These are phyloP conservation scores for Penicillium sp. DNA, from an alignment of 2,329 filamentous ascomycete species.

Conservation along the genomic window DNA sequence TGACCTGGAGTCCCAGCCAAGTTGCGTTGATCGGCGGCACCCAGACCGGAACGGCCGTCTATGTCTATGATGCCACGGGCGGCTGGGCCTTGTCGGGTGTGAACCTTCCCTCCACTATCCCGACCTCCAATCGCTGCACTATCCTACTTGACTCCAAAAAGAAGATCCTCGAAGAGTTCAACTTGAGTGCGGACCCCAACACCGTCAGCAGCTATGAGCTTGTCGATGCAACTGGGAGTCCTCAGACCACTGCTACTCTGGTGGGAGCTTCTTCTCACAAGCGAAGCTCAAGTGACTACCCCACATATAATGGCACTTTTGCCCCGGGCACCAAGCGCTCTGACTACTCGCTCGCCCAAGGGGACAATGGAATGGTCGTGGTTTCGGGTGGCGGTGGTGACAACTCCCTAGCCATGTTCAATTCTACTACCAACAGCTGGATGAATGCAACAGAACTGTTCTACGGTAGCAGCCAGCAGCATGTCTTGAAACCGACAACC, in stretches of 20 bases:
- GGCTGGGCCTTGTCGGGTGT: constrained; percentile 68
- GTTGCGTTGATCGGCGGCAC: constrained; percentile 74
- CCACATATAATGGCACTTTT: constrained; percentile 70
- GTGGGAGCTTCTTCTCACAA: constrained; percentile 42
- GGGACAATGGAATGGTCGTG: constrained; percentile 63
- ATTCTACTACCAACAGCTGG: constrained; percentile 74
- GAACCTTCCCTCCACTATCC: constrained; percentile 59
- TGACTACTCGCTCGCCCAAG: constrained; percentile 71
- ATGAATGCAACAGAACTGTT: constrained; percentile 67
- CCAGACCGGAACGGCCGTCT: constrained; percentile 63
- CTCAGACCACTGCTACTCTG: constrained; percentile 50
- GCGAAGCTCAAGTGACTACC: constrained; percentile 61
- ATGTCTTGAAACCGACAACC: constrained; percentile 15
- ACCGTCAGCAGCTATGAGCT: constrained; percentile 68
- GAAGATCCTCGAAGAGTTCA: constrained; percentile 74
- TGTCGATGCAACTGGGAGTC: constrained; percentile 56
- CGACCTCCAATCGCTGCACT: constrained; percentile 57
- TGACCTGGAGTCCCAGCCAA: constrained; percentile 69
- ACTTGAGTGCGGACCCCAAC: constrained; percentile 72
- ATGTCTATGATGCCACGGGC: constrained; percentile 59
- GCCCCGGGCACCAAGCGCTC: constrained; percentile 64
- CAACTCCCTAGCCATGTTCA: constrained; percentile 71
- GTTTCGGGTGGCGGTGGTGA: constrained; percentile 71
- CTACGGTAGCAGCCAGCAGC: constrained; percentile 33
- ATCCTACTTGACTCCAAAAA: constrained; percentile 70